Base-by-base conservation (phyloP, 2,329 filamentous ascomycete genomes). In the Microcyclosporella mali region DNA sequence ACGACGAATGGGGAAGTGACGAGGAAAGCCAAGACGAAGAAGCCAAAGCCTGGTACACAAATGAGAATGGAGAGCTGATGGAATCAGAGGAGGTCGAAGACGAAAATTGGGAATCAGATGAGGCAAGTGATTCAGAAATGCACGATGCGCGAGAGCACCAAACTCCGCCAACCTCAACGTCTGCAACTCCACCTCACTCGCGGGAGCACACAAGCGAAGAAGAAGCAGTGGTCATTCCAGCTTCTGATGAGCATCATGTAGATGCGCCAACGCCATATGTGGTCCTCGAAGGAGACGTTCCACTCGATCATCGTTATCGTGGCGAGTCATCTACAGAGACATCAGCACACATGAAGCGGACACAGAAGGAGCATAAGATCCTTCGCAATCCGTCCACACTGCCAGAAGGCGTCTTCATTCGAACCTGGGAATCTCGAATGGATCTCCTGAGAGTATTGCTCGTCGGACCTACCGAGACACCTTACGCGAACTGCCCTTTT, bases 401-500 rank as follows among this genome's bases (percentile, higher is more conserved):
- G 2, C 78, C 78, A 0, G 60, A 69, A 2, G 72, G 71, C 2
- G 77, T 81, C 35, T 79, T 72, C 51, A 73, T 80, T 2, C 70
- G 78, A 27, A 73, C 74, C 1, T 82, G 76, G 73, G 77, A 80
- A 47, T 71, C 70, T 2, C 68, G 76, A 16, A 68, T 80, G 33
- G 76, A 81, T 55, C 67, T 81, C 7, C 57, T 81, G 8, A 73
- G 78, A 9, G 72, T 77, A 12, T 61, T 81, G 3, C 74, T 81
- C 41, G 66, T 81, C 35, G 78, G 78, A 0, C 76, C 78, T 0
- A 61, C 66, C 16, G 75, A 77, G 37, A 81, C 78, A 0, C 78
- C 78, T 2, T 82, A 82, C 56, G 75, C 77, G 49, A 68, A 73
- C 51, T 76, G 75, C 0, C 78, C 78, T 0, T 81, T 80, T 55